phyloP scores from a whole-genome alignment of 2,329 filamentous ascomycete species.

The Boeremia exigua region DNA sequence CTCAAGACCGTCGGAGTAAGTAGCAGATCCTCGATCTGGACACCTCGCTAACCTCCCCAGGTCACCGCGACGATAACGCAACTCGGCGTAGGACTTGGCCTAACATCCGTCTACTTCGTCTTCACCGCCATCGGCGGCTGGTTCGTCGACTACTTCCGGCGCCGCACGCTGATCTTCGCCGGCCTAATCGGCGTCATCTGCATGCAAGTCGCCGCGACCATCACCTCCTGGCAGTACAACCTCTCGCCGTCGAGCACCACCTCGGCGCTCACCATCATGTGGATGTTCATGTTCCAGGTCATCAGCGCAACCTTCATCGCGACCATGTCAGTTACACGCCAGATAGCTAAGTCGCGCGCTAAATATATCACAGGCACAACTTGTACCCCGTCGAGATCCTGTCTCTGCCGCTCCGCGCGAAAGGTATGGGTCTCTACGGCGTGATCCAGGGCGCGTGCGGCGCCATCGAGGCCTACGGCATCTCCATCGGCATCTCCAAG shows the following conservation, averaged over 20 bases:
- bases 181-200: slow-evolving; percentile 53
- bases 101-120: slow-evolving; percentile 55
- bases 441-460: slow-evolving; percentile 55
- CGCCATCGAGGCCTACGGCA: slow-evolving; percentile 55
- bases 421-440: slow-evolving; percentile 53
- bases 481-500: slow-evolving; percentile 55
- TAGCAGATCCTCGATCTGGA: neutral
- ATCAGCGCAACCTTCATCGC: slow-evolving; percentile 55
- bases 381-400: slow-evolving; percentile 56
- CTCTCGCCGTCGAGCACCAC: slow-evolving; percentile 37
- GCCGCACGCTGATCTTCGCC: slow-evolving; percentile 55
- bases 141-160: slow-evolving; percentile 52
- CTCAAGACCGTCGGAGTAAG: slow-evolving; percentile 50
- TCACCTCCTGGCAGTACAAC: slow-evolving; percentile 56
- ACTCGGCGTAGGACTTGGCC: slow-evolving; percentile 53
- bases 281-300: slow-evolving; percentile 58
- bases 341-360: neutral
- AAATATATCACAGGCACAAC: slow-evolving; percentile 44
- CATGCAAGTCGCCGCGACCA: slow-evolving; percentile 55
- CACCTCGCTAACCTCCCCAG: neutral
- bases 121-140: slow-evolving; percentile 53
- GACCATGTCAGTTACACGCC: slow-evolving; percentile 44
- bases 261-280: slow-evolving; percentile 53
- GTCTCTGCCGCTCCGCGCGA: slow-evolving; percentile 52
- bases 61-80: slow-evolving; percentile 47